These are phyloP conservation scores for Rhizophora apiculata DNA, from an alignment of 345 rosid species.

Conservation along the genomic window DNA sequence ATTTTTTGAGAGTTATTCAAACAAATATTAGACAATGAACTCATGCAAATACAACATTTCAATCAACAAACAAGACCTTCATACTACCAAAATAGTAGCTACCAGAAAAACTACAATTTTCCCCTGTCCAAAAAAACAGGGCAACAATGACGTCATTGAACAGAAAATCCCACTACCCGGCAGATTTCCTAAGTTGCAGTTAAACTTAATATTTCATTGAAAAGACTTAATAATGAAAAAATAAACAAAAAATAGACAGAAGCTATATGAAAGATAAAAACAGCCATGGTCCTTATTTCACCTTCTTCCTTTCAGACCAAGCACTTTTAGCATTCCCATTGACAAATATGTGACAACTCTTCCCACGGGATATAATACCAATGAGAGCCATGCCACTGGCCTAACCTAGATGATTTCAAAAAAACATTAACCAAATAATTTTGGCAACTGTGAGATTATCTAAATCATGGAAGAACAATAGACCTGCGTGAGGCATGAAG, in stretches of 20 bases:
- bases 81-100: too few species aligned
- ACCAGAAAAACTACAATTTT: too few species aligned
- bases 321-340: conserved; percentile 93
- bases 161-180: too few species aligned
- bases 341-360: conserved; percentile 89
- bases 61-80: too few species aligned
- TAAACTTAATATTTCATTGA: too few species aligned
- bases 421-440: conserved; percentile 32
- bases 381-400: conserved; percentile 99
- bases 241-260: background rate
- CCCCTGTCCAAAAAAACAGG: too few species aligned
- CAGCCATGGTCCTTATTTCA: conserved; percentile 18
- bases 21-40: too few species aligned
- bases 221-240: background rate
- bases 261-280: background rate
- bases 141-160: too few species aligned
- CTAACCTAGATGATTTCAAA: conserved; percentile 75
- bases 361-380: conserved; percentile 91
- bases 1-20: too few species aligned
- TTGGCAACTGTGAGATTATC: conserved; percentile 6
- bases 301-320: conserved; percentile 97
- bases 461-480: conserved; percentile 4
- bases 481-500: background rate
- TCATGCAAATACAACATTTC: too few species aligned
- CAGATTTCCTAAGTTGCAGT: too few species aligned